Percentiles rank a stretch among this genome's conserved stretches.
These are phyloP conservation scores for Cryptococcus sp. DNA, from an alignment of 1,284 basidiomycete species.

Conservation along the genomic window DNA sequence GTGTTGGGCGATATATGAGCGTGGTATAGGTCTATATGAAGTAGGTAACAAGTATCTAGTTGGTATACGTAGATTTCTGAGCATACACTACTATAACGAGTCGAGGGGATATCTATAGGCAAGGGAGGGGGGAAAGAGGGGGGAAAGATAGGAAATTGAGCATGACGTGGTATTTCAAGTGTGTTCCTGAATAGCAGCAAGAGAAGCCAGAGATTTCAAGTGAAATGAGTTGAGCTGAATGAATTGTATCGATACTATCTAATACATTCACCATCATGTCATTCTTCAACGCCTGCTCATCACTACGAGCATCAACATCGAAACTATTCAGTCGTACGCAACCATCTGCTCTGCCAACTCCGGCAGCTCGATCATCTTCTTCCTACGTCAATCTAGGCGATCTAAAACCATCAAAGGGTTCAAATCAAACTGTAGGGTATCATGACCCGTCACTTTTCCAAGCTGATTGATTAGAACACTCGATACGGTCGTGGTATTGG, in stretches of 20 bases:
- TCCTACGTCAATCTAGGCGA: slow-evolving; percentile 32
- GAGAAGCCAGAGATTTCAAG: too few species aligned
- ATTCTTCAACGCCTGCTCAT: slow-evolving; percentile 11
- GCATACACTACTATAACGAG: not conserved
- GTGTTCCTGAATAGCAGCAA: too few species aligned
- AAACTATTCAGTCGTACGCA: slow-evolving; percentile 6
- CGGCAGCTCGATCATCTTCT: slow-evolving; percentile 16
- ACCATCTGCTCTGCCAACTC: slow-evolving; percentile 7
- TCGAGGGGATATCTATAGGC: not conserved
- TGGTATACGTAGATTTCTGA: not conserved
- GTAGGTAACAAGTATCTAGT: not conserved
- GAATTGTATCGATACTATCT: not conserved
- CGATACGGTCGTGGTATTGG: slow-evolving; percentile 90
- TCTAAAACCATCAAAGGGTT: slow-evolving; percentile 36
- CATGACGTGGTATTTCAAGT: too few species aligned
- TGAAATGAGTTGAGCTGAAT: too few species aligned
- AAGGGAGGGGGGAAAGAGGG: not conserved
- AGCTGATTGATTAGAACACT: slow-evolving; percentile 63
- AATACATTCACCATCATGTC: slow-evolving; percentile 2
- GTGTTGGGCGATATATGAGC: slow-evolving; percentile 1
- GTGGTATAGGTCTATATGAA: not conserved
- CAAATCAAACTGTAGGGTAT: slow-evolving; percentile 29
- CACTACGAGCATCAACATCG: slow-evolving; percentile 14
- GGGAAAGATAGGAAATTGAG: too few species aligned
- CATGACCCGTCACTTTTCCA: too few species aligned